Evolutionary conservation across 345 rosid species (phyloP).

Genomic region (Pistacia atlantica): DNA sequence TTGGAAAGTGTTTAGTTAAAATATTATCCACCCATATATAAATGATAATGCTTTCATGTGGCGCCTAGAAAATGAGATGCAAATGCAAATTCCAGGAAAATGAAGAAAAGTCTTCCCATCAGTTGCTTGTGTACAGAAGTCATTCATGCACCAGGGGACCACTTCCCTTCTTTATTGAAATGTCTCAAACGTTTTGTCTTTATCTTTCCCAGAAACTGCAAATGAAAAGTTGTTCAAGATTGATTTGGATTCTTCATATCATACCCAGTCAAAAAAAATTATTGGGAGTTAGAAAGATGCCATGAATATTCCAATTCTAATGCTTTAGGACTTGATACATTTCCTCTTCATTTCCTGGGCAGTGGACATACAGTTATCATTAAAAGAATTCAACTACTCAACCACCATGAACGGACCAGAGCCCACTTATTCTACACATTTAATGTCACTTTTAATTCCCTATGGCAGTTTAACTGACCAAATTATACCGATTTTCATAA

Average conservation of each 20-base stretch:
- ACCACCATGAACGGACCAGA: not conserved
- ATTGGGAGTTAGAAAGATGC: not conserved
- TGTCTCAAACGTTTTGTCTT: not conserved
- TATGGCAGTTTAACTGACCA: too few relatives aligned
- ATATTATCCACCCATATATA: too few relatives aligned
- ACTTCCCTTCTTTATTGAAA: not conserved
- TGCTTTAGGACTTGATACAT: not conserved
- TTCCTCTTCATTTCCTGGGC: not conserved
- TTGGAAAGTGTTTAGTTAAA: too few relatives aligned
- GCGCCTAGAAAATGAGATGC: not conserved
- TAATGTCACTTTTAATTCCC: too few relatives aligned
- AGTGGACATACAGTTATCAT: not conserved
- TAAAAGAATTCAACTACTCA: not conserved
- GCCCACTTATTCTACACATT: too few relatives aligned
- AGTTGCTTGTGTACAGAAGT: not conserved
- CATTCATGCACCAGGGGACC: not conserved
- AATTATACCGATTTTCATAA: too few relatives aligned
- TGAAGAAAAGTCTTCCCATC: not conserved
- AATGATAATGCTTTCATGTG: not conserved
- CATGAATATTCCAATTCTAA: not conserved
- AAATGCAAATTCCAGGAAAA: not conserved
- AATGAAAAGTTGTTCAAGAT: not conserved
- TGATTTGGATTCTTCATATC: conserved; percentile 5
- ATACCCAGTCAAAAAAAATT: not conserved
- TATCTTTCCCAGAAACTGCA: not conserved